Conservation (phyloP, 257 asterid species). For the Vinca minor region DNA sequence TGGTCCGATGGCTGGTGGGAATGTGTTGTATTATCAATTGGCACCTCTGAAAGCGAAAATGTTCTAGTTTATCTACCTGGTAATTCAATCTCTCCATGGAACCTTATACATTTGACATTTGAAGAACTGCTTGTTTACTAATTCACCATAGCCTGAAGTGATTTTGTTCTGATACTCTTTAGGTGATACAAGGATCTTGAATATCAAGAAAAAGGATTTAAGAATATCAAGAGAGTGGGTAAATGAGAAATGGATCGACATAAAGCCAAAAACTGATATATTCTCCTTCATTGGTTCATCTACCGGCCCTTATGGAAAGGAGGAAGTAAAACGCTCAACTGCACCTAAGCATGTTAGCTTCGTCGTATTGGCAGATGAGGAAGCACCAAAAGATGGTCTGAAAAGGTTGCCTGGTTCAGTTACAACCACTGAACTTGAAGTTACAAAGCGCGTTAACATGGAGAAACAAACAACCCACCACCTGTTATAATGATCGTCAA, state of each 20-base stretch:
- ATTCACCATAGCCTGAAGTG: background rate
- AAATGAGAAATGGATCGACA: constrained; percentile 36
- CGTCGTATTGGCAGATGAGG: constrained; percentile 2
- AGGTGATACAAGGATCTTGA: constrained; percentile 41
- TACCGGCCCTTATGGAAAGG: constrained; percentile 7
- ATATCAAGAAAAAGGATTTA: constrained; percentile 26
- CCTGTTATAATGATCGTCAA: too few relatives aligned
- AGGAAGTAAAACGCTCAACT: constrained; percentile 13
- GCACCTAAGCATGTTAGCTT: constrained; percentile 7
- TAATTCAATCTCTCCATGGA: constrained; percentile 12
- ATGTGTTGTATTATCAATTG: constrained; percentile 38
- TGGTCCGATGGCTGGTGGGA: constrained; percentile 79
- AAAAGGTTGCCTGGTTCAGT: constrained; percentile 3
- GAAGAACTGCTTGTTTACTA: background rate
- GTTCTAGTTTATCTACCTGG: constrained; percentile 51
- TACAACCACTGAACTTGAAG: background rate
- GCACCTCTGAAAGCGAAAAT: constrained; percentile 14
- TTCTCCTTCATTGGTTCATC: constrained; percentile 27
- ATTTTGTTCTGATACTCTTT: background rate
- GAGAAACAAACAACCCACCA: constrained; percentile 8
- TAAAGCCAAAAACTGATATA: constrained; percentile 32
- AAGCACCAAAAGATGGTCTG: constrained; percentile 12
- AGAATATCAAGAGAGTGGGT: constrained; percentile 61
- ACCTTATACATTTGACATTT: background rate
- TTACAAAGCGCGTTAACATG: constrained; percentile 7